Percentiles rank a stretch among this genome's conserved stretches.
phyloP scores from a whole-genome alignment of 345 rosid species.

The Geranium brycei region DNA sequence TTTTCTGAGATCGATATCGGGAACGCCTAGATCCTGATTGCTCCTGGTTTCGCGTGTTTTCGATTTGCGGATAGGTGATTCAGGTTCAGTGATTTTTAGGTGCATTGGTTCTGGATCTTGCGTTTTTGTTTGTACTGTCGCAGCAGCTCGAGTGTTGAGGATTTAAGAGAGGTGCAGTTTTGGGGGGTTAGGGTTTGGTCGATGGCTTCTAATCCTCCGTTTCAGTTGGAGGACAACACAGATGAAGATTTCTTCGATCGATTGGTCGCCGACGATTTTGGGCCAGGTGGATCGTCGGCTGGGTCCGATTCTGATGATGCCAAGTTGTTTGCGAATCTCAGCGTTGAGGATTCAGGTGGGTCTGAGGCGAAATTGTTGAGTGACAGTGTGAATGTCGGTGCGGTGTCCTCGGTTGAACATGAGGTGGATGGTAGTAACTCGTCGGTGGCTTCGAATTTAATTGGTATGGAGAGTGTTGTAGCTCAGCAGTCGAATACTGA shows the following conservation, averaged over 20 bases:
- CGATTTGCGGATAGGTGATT: neutral
- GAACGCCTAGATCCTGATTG: constrained; percentile 27
- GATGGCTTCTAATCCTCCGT: constrained; percentile 83
- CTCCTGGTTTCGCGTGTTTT: neutral
- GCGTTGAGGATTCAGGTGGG: constrained; percentile 24
- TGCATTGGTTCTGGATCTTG: constrained; percentile 29
- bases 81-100: neutral
- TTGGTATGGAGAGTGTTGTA: constrained; percentile 6
- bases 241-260: constrained; percentile 96
- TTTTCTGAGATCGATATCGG: neutral
- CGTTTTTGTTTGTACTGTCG: constrained; percentile 2
- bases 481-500: too few relatives aligned
- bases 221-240: constrained; percentile 84
- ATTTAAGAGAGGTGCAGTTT: constrained; percentile 5
- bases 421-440: constrained; percentile 4
- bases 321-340: constrained; percentile 49
- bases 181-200: constrained; percentile 11
- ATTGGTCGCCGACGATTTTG: constrained; percentile 61
- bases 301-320: constrained; percentile 41
- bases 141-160: constrained; percentile 21
- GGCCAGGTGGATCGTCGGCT: constrained; percentile 8
- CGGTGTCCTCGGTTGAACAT: neutral
- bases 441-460: constrained; percentile 12
- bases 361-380: constrained; percentile 12
- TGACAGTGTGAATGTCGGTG: constrained; percentile 14